Conservation (phyloP, 2,329 filamentous ascomycete species). For the Allantophomopsis cytisporea region DNA sequence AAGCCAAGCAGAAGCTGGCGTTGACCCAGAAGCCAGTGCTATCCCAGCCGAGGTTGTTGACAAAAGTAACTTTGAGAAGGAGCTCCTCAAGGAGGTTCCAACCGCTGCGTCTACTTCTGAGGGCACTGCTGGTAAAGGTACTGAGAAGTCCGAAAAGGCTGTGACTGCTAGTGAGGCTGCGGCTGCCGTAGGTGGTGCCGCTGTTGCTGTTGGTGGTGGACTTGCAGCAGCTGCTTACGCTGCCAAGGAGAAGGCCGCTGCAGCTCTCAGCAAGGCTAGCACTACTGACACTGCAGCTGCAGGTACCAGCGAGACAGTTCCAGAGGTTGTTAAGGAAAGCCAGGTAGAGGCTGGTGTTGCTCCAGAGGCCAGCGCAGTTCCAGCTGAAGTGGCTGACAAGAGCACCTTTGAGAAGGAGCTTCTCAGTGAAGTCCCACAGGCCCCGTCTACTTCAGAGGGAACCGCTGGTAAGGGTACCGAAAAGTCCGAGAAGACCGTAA, state of each 20-base stretch:
- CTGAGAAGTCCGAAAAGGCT: slow-evolving; percentile 35
- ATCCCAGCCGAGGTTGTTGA: slow-evolving; percentile 59
- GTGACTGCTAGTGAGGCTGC: slow-evolving; percentile 26
- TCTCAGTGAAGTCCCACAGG: slow-evolving; percentile 49
- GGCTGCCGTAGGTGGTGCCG: slow-evolving; percentile 26
- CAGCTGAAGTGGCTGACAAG: slow-evolving; percentile 58
- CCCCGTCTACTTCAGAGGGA: slow-evolving; percentile 41
- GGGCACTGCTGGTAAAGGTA: slow-evolving; percentile 35
- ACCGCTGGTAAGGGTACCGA: slow-evolving; percentile 35
- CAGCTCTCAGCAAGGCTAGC: slow-evolving; percentile 23
- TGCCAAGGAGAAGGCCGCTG: slow-evolving; percentile 12
- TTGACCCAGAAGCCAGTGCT: slow-evolving; percentile 57
- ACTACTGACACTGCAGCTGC: slow-evolving; percentile 25
- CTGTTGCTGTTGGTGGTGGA: slow-evolving; percentile 27
- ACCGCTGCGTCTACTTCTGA: slow-evolving; percentile 43
- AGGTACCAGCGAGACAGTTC: slow-evolving; percentile 34
- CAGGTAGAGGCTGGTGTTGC: slow-evolving; percentile 49
- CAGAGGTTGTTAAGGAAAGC: slow-evolving; percentile 56
- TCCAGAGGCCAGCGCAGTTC: slow-evolving; percentile 55
- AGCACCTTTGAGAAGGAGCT: slow-evolving; percentile 58
- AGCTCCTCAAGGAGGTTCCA: slow-evolving; percentile 55
- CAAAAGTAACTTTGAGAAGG: slow-evolving; percentile 61
- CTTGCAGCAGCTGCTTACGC: slow-evolving; percentile 24
- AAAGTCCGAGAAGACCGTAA: slow-evolving; percentile 33
- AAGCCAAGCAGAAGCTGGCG: slow-evolving; percentile 41